These are phyloP conservation scores for Saturnispora ahearnii DNA, from an alignment of 805 yeast species.

Conservation along the genomic window DNA sequence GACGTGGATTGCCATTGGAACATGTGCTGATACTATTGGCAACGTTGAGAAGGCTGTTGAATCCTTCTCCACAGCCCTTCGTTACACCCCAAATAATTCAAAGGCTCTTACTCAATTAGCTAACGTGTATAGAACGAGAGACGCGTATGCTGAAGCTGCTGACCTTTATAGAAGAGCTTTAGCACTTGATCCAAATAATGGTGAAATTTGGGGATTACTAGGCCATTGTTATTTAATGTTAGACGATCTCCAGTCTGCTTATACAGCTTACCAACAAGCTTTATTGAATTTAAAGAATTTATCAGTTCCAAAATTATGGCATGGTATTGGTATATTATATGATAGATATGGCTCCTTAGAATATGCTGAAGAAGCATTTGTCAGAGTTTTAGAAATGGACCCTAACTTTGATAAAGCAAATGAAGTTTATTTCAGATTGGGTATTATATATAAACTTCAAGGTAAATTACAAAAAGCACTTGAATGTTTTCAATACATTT, in stretches of 20 bases:
- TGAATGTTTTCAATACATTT: slow-evolving; percentile 89
- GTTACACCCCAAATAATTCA: slow-evolving; percentile 78
- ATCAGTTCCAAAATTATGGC: slow-evolving; percentile 95
- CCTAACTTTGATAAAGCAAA: slow-evolving; percentile 93
- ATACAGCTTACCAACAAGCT: slow-evolving; percentile 95
- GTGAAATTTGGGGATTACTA: slow-evolving; percentile 94
- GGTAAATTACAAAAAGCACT: slow-evolving; percentile 77
- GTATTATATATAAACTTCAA: slow-evolving; percentile 94
- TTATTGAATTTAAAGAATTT: slow-evolving; percentile 84
- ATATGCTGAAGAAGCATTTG: slow-evolving; percentile 98
- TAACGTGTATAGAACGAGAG: slow-evolving; percentile 78
- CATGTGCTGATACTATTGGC: slow-evolving; percentile 80
- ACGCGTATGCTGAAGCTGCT: slow-evolving; percentile 88
- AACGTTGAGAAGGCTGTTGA: slow-evolving; percentile 83
- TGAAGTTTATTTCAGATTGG: slow-evolving; percentile 92
- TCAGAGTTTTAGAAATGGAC: slow-evolving; percentile 89
- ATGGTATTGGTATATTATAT: slow-evolving; percentile 93
- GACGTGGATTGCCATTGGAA: slow-evolving; percentile 85
- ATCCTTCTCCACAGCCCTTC: slow-evolving; percentile 80
- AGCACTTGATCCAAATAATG: slow-evolving; percentile 73
- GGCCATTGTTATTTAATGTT: slow-evolving; percentile 96
- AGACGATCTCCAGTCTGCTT: slow-evolving; percentile 92
- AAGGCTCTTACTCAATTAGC: slow-evolving; percentile 82
- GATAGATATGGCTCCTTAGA: slow-evolving; percentile 94
- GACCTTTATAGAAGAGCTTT: slow-evolving; percentile 87